A percentile compares a stretch with the other conserved stretches of the same genome.
These are phyloP conservation scores for Ogataea saltuana DNA, from an alignment of 805 yeast genomes.

Conservation along the genomic window DNA sequence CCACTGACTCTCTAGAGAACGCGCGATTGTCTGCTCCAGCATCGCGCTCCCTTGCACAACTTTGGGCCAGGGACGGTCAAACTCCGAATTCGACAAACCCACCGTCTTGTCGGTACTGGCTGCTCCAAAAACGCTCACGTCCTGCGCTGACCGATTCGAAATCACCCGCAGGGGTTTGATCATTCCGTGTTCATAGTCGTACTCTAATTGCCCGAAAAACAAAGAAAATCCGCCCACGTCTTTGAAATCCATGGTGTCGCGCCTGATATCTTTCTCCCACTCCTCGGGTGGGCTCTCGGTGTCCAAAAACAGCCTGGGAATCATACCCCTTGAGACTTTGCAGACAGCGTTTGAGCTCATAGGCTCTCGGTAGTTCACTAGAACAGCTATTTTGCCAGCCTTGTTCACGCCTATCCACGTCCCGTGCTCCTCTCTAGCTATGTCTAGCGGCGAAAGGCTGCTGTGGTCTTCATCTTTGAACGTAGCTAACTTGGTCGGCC, in stretches of 20 bases:
- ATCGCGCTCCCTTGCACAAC: conserved; percentile 64
- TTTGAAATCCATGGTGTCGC: conserved; percentile 31
- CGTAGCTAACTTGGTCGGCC: conserved; percentile 68
- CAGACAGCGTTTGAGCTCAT: conserved; percentile 24
- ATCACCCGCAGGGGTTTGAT: conserved; percentile 44
- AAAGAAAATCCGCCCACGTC: conserved; percentile 65
- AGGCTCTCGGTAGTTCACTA: conserved; percentile 72
- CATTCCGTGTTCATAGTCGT: conserved; percentile 27
- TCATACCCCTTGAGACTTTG: conserved; percentile 44
- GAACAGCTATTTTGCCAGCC: conserved; percentile 62
- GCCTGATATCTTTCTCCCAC: conserved; percentile 44
- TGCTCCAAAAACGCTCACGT: conserved; percentile 21
- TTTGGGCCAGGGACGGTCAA: conserved; percentile 74
- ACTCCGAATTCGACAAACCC: conserved; percentile 71
- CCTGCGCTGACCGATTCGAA: conserved; percentile 47
- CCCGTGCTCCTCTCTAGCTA: conserved; percentile 73
- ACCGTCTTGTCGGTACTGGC: conserved; percentile 35
- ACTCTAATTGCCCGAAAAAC: conserved; percentile 50
- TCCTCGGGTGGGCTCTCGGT: conserved; percentile 36
- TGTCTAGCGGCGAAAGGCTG: conserved; percentile 70
- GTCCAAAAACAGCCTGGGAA: conserved; percentile 43
- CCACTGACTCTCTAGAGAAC: conserved; percentile 21
- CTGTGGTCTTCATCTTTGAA: conserved; percentile 29
- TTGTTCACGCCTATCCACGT: conserved; percentile 82
- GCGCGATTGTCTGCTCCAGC: conserved; percentile 43